Percentiles rank a stretch among this genome's conserved stretches.
These are phyloP conservation scores for Picea glauca DNA, from an alignment of 75 land plant species.

Conservation along the genomic window DNA sequence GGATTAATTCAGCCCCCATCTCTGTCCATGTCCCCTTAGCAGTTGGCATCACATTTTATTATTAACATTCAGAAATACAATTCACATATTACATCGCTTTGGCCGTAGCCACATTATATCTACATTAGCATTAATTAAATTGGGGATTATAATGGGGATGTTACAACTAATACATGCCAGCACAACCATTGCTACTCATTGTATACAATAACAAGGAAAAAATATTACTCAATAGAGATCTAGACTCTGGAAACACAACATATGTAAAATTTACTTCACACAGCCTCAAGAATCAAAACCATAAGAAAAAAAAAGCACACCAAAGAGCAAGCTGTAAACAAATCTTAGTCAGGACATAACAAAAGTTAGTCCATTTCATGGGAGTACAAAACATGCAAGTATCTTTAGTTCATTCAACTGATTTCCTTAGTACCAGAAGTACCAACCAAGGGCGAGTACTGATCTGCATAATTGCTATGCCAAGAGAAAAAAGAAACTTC, in stretches of 20 bases:
- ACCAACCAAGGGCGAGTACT: not conserved
- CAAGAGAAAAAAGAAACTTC: not conserved
- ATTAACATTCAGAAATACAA: too few relatives aligned
- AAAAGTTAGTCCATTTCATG: not conserved
- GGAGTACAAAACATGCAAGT: not conserved
- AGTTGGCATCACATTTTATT: too few relatives aligned
- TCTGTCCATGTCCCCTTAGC: too few relatives aligned
- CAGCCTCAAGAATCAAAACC: not conserved
- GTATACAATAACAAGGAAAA: not conserved
- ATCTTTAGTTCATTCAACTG: not conserved
- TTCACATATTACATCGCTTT: too few relatives aligned
- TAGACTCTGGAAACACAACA: not conserved
- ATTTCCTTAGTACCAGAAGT: not conserved
- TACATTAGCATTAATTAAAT: too few relatives aligned
- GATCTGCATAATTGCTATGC: not conserved
- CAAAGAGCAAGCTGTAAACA: constrained; percentile 2
- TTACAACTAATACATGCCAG: too few relatives aligned
- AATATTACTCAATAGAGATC: not conserved
- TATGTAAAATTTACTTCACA: not conserved
- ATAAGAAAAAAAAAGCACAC: not conserved
- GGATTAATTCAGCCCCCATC: too few relatives aligned
- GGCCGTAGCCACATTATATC: too few relatives aligned
- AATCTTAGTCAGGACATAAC: not conserved
- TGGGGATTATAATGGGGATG: too few relatives aligned
- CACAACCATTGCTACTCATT: not conserved